phyloP scores from a whole-genome alignment of 495 filamentous ascomycete genomes.

The Daldinia loculata region DNA sequence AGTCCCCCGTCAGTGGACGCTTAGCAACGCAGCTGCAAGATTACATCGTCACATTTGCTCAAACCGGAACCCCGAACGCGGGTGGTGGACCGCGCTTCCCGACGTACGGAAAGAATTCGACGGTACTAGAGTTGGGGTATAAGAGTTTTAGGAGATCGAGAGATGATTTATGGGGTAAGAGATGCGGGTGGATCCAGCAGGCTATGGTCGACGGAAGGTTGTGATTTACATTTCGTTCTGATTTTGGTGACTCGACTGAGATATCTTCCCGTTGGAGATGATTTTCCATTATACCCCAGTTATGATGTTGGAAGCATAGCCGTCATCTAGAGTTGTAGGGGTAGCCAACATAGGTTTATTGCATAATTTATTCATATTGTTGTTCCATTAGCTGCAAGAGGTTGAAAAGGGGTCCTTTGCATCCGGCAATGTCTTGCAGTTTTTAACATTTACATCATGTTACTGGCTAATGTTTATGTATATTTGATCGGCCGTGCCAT shows the following conservation, averaged over 20 bases:
- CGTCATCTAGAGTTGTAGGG: too few relatives aligned
- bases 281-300: too few relatives aligned
- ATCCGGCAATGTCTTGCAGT: not conserved
- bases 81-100: slow-evolving; percentile 17
- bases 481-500: not conserved
- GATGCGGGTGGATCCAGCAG: slow-evolving; percentile 60
- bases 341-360: not conserved
- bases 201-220: slow-evolving; percentile 44
- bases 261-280: not conserved
- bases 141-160: slow-evolving; percentile 9
- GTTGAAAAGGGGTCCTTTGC: not conserved
- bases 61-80: slow-evolving; percentile 45
- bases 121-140: slow-evolving; percentile 25
- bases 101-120: slow-evolving; percentile 23
- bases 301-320: too few relatives aligned
- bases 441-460: not conserved
- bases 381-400: not conserved
- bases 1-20: slow-evolving; percentile 48
- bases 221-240: not conserved
- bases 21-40: slow-evolving; percentile 65
- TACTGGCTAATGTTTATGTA: not conserved
- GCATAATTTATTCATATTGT: not conserved
- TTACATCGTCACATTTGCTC: slow-evolving; percentile 66
- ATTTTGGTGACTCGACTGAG: too few relatives aligned
- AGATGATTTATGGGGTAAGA: slow-evolving; percentile 35